A percentile compares a stretch with the other conserved stretches of the same genome.
phyloP scores from a whole-genome alignment of 2,329 filamentous ascomycete species.

The Fusarium sp. region DNA sequence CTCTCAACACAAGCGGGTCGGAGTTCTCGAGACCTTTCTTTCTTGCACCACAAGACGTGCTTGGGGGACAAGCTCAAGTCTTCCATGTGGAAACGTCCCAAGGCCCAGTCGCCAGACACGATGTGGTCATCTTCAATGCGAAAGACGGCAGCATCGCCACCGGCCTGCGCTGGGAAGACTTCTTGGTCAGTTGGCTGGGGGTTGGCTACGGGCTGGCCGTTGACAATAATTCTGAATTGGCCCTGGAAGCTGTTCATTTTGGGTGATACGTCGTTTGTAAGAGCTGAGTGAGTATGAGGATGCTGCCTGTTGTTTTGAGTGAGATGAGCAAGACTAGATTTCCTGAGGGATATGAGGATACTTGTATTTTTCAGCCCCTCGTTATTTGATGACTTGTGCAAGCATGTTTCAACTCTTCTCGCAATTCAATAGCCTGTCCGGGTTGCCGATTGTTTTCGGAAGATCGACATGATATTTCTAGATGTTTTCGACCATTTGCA shows the following conservation, averaged over 20 bases:
- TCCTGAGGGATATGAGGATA: not conserved
- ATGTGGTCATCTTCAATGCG: not conserved
- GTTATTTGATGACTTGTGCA: not conserved
- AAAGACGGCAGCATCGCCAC: constrained; percentile 14
- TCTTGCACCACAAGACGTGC: constrained; percentile 1
- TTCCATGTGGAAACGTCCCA: constrained; percentile 8
- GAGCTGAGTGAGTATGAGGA: not conserved
- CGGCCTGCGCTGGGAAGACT: constrained; percentile 3
- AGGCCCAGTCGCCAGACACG: not conserved
- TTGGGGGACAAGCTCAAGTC: constrained; percentile 18
- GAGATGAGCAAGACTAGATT: not conserved
- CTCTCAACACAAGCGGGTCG: not conserved
- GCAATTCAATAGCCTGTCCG: not conserved
- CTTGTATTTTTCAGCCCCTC: not conserved
- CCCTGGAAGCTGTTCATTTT: constrained; percentile 2
- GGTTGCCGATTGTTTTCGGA: not conserved
- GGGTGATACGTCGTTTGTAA: not conserved
- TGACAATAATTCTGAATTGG: constrained; percentile 15
- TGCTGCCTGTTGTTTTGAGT: not conserved
- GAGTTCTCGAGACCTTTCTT: rapidly evolving
- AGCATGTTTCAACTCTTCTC: not conserved
- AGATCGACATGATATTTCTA: not conserved
- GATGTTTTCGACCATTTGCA: not conserved
- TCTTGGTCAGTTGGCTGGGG: not conserved
- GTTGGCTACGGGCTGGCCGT: constrained; percentile 8